Evolutionary conservation across 2,329 filamentous ascomycete genomes (phyloP).

Genomic region (Alternaria ventricosa): DNA sequence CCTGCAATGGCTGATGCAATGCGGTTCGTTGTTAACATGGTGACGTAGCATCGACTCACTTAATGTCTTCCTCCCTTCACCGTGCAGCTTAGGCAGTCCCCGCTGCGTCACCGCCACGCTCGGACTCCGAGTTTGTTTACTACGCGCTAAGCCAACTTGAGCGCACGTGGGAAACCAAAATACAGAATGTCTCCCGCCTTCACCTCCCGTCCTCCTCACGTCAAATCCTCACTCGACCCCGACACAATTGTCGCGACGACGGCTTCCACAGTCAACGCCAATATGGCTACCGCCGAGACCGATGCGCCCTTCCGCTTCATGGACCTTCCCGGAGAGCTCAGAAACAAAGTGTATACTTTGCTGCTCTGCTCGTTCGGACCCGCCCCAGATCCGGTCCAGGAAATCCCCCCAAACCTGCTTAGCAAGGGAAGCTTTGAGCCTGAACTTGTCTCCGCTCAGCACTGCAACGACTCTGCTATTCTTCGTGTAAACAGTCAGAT

Average conservation of each 20-base stretch:
- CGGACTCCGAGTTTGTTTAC: not conserved
- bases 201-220: too few relatives aligned
- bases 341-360: constrained; percentile 22
- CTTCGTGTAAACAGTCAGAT: not conserved
- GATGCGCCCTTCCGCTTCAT: constrained; percentile 8
- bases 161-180: not conserved
- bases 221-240: not conserved
- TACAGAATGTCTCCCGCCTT: not conserved
- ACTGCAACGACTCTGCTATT: not conserved
- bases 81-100: not conserved
- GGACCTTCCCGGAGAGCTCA: constrained; percentile 17
- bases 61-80: too few relatives aligned
- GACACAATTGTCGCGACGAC: not conserved
- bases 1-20: too few relatives aligned
- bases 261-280: not conserved
- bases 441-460: not conserved
- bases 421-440: rapidly evolving
- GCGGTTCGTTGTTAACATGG: too few relatives aligned
- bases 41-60: too few relatives aligned
- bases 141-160: not conserved
- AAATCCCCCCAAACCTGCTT: rapidly evolving
- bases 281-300: not conserved
- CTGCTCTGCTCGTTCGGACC: not conserved
- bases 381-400: rapidly evolving
- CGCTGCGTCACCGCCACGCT: not conserved